These are phyloP conservation scores for Citrus australasica DNA, from an alignment of 345 rosid genomes.

Conservation along the genomic window DNA sequence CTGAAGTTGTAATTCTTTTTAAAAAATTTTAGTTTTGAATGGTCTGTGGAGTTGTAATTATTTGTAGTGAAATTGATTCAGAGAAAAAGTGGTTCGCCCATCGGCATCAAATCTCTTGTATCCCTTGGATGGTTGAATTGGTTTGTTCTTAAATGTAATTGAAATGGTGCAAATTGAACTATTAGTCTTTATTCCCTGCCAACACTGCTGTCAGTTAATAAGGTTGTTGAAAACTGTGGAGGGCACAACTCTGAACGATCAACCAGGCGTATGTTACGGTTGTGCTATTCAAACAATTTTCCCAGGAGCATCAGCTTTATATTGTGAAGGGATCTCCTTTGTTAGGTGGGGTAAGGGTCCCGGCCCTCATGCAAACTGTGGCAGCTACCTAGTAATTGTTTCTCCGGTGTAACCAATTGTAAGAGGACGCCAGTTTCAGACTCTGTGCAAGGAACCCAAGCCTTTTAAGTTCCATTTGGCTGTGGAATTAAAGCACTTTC, in stretches of 20 bases:
- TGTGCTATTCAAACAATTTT: neutral
- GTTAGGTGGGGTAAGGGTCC: neutral
- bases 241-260: neutral
- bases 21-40: no score
- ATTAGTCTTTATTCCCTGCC: neutral
- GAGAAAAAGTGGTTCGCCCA: neutral
- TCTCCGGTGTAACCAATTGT: neutral
- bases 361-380: neutral
- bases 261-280: neutral
- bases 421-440: no score
- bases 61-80: neutral
- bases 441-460: no score
- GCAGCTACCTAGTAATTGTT: neutral
- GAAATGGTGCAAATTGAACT: neutral
- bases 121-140: neutral
- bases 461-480: no score
- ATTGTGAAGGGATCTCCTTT: neutral
- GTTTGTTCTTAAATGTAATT: neutral
- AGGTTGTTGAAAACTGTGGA: neutral
- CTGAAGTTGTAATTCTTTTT: no score
- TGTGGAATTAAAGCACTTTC: no score
- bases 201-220: neutral
- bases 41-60: neutral
- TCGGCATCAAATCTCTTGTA: neutral
- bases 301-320: neutral